Evolutionary conservation across 2,329 filamentous ascomycete genomes (phyloP), one percentile per base, ranked within the genome.

Genomic region (Fusarium sp.): DNA sequence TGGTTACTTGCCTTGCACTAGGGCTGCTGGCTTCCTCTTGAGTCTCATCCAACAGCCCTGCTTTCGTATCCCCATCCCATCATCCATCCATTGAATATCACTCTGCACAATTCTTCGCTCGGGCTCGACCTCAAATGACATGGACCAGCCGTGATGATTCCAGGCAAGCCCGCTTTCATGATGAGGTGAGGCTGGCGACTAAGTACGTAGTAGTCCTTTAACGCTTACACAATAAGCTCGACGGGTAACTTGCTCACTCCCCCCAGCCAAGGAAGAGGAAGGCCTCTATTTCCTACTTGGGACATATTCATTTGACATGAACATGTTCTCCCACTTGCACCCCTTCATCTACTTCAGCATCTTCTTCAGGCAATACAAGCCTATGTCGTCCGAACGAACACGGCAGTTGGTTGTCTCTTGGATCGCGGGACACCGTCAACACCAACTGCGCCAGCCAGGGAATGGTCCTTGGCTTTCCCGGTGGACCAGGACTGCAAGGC

Each of bases 401-500:
- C 49, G 51, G 60, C 59, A 63, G 58, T 68, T 67, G 58, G 64
- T 20, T 68, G 60, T 57, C 33, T 53, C 33, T 36, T 57, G 59
- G 57, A 65, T 61, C 59, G 61, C 31, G 54, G 49, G 64, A 58
- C 50, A 59, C 36, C 51, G 61, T 53, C 68, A 59, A 66, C 59
- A 54, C 53, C 67, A 68, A 42, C 62, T 49, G 65, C 60, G 62
- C 58, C 63, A 69, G 31, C 63, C 62, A 66, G 59, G 62, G 29
- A 50, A 57, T 44, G 18, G 25, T 29, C 55, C 62, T 58, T 64
- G 53, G 42, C 46, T 64, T 58, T 46, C 40, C 36, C 58, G 55
- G 71, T 69, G 64, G 68, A 58, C 54, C 71, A 59, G 33, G 36
- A 67, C 62, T 75, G 69, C 72, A 74, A 56, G 56, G 62, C 65